Evolutionary conservation across 768 basidiomycete species (phyloP).

Genomic region (Russula brevipes): DNA sequence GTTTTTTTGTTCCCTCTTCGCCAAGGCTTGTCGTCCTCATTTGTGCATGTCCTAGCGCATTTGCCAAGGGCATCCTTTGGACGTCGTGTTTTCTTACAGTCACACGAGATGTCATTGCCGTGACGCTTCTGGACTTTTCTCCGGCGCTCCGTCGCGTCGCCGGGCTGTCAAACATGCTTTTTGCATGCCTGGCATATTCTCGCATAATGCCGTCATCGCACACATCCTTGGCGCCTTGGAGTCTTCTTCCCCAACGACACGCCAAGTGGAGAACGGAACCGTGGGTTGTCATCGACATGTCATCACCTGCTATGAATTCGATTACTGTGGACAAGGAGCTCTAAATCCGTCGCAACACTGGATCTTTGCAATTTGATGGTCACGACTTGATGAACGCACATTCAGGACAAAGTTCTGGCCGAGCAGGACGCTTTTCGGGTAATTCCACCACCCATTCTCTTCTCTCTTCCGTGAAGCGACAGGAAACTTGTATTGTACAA

Average conservation of each 20-base stretch:
- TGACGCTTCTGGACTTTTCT: background rate
- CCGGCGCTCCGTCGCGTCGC: constrained; percentile 14
- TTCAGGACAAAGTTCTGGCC: background rate
- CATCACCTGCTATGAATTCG: background rate
- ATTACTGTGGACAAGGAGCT: background rate
- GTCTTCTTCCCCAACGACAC: background rate
- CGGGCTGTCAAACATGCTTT: constrained; percentile 9
- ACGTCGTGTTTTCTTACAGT: too few relatives aligned
- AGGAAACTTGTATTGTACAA: too few relatives aligned
- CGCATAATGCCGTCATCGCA: constrained; percentile 10
- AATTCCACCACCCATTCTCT: background rate
- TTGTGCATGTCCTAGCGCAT: background rate
- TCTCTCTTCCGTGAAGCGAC: too few relatives aligned
- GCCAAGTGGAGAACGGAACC: background rate
- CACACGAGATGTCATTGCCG: too few relatives aligned
- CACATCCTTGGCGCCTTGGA: background rate
- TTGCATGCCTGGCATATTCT: background rate
- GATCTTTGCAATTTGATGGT: background rate
- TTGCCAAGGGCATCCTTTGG: too few relatives aligned
- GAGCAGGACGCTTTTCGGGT: background rate
- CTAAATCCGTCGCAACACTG: background rate
- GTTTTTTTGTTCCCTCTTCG: too few relatives aligned
- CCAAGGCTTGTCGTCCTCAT: background rate
- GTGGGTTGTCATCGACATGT: too few relatives aligned
- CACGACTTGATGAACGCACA: background rate